Percentiles rank a stretch among this genome's conserved stretches.
Evolutionary conservation across 2,329 filamentous ascomycete species (phyloP).

Genomic region (Penicillium fuscoglaucum): DNA sequence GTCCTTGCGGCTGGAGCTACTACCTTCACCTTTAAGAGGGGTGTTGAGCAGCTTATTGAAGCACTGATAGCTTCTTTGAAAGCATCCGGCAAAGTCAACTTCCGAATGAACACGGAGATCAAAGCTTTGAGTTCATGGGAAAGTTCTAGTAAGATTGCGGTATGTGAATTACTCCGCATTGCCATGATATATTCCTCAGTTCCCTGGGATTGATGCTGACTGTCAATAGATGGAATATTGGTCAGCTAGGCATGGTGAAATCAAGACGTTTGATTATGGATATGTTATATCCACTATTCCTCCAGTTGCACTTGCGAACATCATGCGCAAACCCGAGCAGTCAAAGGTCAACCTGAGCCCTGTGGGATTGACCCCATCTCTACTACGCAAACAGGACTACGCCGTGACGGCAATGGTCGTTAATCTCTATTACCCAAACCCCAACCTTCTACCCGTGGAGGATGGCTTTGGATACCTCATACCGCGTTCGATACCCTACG

Average conservation of each 20-base stretch:
- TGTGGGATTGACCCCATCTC: neutral
- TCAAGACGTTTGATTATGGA: conserved; percentile 20
- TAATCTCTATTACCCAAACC: conserved; percentile 77
- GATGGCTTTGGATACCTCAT: conserved; percentile 88
- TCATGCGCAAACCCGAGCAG: conserved; percentile 18
- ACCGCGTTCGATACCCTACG: conserved; percentile 67
- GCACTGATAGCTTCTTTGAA: conserved; percentile 55
- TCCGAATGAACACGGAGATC: conserved; percentile 55
- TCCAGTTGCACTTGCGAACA: conserved; percentile 28
- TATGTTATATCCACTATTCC: conserved; percentile 38
- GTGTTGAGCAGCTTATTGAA: conserved; percentile 63
- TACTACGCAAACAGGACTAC: conserved; percentile 48
- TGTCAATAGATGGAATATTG: conserved; percentile 19
- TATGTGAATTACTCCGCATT: neutral
- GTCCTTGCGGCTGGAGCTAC: conserved; percentile 28
- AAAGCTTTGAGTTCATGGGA: conserved; percentile 19
- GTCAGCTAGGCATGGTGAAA: neutral
- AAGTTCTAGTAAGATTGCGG: neutral
- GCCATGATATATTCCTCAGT: neutral
- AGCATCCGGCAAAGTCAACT: conserved; percentile 58
- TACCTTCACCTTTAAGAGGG: conserved; percentile 50
- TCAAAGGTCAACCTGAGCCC: conserved; percentile 14
- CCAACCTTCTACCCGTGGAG: conserved; percentile 62
- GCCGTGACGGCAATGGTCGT: conserved; percentile 87
- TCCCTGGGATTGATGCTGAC: conserved; percentile 7